Base-by-base conservation (phyloP, 2,329 filamentous ascomycete genomes). In the Fusarium albidum region DNA sequence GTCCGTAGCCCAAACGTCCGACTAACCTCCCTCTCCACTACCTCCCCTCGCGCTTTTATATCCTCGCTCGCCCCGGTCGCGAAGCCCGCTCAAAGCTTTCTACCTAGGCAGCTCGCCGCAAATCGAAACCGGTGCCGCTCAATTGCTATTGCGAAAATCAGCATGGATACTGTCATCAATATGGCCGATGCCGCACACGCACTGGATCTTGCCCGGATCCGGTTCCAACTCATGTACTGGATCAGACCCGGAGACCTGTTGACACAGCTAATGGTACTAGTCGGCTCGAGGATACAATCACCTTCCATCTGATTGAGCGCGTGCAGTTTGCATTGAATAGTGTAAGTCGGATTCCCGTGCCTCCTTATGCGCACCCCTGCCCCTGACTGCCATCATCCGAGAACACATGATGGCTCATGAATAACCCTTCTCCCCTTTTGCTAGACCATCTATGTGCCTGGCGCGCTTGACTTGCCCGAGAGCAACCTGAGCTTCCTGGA, bases 231-330 rank as follows among this genome's bases (percentile, higher is more conserved):
- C 58, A 96, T 96, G 93, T 96, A 35, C 41, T 25, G 25, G 18
- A 21, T 29, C 35, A 33, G 32, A 32, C 14, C 25, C 34, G 33
- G 34, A 28, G 13, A 15, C 40, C 40, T 31, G 14, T 28, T 37
- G 26, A 32, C 38, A 28, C 25, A 15, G 42, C 59, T 66, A 29
- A 67, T 44, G 33, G n/a, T 14, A 28, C 34, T 69, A 99, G 95
- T 69, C 95, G 95, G 15, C 83, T 98, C 14, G 95, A 99, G 78
- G 95, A 99, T 71, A 98, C 94, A 57, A 98, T 99, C 70, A 96
- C 91, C 63, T 97, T 96, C 76, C 90, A 96, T 75, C 82, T 99
- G 32, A 98, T 98, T 69, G 95, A 99, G 77, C 89, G 95, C 33
- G 94, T 94, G n/a, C 95, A 99, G 74, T 99, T 98, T 74, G 92